Conservation (phyloP, 2,329 filamentous ascomycete species). For the Elsinoe perseae region DNA sequence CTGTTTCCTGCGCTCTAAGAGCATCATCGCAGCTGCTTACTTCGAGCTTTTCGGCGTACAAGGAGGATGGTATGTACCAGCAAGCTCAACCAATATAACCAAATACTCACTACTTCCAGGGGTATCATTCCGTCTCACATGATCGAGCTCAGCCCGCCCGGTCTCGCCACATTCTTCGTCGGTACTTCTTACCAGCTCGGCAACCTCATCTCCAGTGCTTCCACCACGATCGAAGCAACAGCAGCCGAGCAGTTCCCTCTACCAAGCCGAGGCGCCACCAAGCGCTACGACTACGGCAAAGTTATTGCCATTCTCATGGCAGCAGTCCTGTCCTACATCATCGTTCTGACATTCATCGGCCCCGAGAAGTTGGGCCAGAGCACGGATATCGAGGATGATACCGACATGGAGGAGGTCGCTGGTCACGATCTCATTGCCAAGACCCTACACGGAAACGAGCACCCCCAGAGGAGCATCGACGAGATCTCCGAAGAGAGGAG, state of each 20-base stretch:
- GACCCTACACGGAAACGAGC: background rate
- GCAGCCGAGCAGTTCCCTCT: conserved; percentile 28
- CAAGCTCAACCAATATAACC: background rate
- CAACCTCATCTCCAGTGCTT: conserved; percentile 45
- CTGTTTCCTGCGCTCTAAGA: conserved; percentile 55
- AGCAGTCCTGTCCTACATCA: background rate
- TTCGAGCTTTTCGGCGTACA: conserved; percentile 56
- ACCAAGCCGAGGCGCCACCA: conserved; percentile 7
- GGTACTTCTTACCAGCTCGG: conserved; percentile 70
- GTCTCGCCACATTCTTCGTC: conserved; percentile 66
- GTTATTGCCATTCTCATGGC: conserved; percentile 13
- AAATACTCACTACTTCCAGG: background rate
- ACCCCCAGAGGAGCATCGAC: background rate
- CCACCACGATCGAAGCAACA: conserved; percentile 18
- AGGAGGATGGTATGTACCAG: conserved; percentile 28
- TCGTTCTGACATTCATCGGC: conserved; percentile 5
- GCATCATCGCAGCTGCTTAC: conserved; percentile 71
- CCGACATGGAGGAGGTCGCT: conserved; percentile 11
- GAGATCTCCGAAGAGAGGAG: background rate
- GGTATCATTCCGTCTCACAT: conserved; percentile 55
- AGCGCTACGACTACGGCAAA: conserved; percentile 16
- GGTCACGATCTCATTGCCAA: background rate
- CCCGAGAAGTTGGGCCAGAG: conserved; percentile 3
- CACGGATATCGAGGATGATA: conserved; percentile 6
- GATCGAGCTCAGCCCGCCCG: conserved; percentile 66